phyloP scores from a whole-genome alignment of 2,329 filamentous ascomycete species.

The Cladorrhinum sp. region DNA sequence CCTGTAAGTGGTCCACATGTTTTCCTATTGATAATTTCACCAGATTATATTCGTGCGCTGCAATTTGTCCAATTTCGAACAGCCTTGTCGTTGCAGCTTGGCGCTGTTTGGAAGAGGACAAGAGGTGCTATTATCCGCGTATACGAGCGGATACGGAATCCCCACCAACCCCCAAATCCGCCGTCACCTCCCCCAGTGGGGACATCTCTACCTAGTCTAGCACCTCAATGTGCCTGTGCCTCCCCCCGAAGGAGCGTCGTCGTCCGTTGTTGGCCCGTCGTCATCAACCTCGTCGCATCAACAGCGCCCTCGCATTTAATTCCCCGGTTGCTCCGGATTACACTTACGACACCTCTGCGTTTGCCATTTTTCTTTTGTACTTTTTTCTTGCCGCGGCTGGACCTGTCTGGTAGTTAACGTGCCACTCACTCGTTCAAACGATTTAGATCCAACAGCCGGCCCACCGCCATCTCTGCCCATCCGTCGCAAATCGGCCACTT shows the following conservation, averaged over 20 bases:
- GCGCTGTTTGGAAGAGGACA: background rate
- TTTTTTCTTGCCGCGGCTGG: conserved; percentile 6
- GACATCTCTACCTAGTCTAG: too few species aligned
- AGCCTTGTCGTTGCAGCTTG: conserved; percentile 1
- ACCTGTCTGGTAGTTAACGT: background rate
- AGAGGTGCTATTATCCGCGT: background rate
- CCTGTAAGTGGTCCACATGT: conserved; percentile 36
- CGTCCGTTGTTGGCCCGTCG: conserved; percentile 19
- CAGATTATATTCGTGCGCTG: background rate
- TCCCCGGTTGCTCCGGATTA: conserved; percentile 8
- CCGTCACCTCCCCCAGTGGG: background rate
- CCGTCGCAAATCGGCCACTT: conserved; percentile 66
- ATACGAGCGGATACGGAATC: background rate
- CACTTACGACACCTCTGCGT: background rate
- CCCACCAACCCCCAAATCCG: too few species aligned
- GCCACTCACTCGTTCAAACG: background rate
- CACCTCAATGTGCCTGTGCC: too few species aligned
- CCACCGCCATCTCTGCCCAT: conserved; percentile 53
- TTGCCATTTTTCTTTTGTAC: conserved; percentile 16
- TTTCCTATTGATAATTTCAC: background rate
- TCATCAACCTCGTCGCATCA: conserved; percentile 18
- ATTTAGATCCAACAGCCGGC: conserved; percentile 31
- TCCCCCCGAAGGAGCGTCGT: conserved; percentile 21
- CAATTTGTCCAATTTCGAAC: background rate
- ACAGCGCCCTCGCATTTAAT: background rate